These are phyloP conservation scores for Backusella circina DNA, from an alignment of 192 early-diverging fungal genomes.

Conservation along the genomic window DNA sequence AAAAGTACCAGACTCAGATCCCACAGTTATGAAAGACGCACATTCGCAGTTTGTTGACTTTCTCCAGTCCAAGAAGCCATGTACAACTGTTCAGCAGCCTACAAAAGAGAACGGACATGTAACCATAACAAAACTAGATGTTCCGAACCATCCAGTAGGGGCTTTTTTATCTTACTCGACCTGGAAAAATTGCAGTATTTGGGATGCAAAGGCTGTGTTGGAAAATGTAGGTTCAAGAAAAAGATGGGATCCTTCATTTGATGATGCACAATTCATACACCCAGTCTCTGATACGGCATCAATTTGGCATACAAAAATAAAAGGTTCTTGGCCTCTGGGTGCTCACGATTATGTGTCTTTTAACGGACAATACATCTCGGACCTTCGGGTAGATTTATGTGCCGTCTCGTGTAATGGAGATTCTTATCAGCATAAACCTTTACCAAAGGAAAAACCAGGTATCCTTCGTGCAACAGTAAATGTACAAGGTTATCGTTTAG, in stretches of 20 bases:
- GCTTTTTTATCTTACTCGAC: slow-evolving; percentile 36
- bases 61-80: background rate
- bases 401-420: slow-evolving; percentile 15
- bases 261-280: slow-evolving; percentile 36
- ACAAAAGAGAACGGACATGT: slow-evolving; percentile 10
- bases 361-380: slow-evolving; percentile 12
- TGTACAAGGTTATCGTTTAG: slow-evolving; percentile 25
- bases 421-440: slow-evolving; percentile 9
- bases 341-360: slow-evolving; percentile 18
- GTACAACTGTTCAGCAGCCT: background rate
- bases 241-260: slow-evolving; percentile 43
- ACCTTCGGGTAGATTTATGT: slow-evolving; percentile 15
- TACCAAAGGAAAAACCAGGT: slow-evolving; percentile 25
- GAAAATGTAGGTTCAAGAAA: slow-evolving; percentile 38
- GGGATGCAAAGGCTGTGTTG: slow-evolving; percentile 45
- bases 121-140: slow-evolving; percentile 30
- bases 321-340: slow-evolving; percentile 39
- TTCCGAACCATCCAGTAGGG: slow-evolving; percentile 34
- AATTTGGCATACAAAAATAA: slow-evolving; percentile 38
- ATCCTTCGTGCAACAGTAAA: slow-evolving; percentile 11
- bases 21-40: background rate
- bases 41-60: background rate
- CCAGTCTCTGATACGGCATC: slow-evolving; percentile 34
- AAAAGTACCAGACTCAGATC: background rate
- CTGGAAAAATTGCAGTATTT: slow-evolving; percentile 42